phyloP scores from a whole-genome alignment of 176 grass and related monocot genomes.

The Tillandsia fasciculata region DNA sequence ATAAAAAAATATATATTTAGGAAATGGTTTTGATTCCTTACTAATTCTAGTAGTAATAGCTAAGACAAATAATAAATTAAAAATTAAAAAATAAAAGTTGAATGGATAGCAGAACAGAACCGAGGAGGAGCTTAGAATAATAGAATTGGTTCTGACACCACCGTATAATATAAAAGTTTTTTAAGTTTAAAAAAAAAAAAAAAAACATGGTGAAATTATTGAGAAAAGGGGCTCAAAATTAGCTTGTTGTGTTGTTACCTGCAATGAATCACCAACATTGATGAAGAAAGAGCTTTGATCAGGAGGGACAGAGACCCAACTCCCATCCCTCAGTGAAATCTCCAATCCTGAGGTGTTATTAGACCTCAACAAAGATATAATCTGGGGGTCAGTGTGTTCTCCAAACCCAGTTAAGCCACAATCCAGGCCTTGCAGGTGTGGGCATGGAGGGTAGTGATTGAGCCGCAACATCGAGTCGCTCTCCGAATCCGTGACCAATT shows the following conservation, averaged over 20 bases:
- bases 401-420: constrained; percentile 77
- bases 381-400: constrained; percentile 90
- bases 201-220: too few species aligned
- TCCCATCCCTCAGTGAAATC: constrained; percentile 47
- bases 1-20: too few species aligned
- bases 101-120: neutral
- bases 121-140: neutral
- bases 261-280: constrained; percentile 78
- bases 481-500: constrained; percentile 49
- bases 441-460: constrained; percentile 80
- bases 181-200: too few species aligned
- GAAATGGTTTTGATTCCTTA: too few species aligned
- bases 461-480: constrained; percentile 61
- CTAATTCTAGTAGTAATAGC: too few species aligned
- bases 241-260: constrained; percentile 30
- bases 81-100: neutral
- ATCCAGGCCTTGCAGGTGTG: constrained; percentile 16
- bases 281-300: constrained; percentile 70
- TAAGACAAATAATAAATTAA: too few species aligned
- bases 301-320: constrained; percentile 63
- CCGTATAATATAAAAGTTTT: too few species aligned
- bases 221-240: neutral
- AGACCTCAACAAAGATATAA: constrained; percentile 76
- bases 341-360: constrained; percentile 77
- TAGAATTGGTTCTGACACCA: neutral